Percentiles rank a stretch among this genome's conserved stretches.
phyloP scores from a whole-genome alignment of 495 filamentous ascomycete genomes.

The Chaetomium tenue region DNA sequence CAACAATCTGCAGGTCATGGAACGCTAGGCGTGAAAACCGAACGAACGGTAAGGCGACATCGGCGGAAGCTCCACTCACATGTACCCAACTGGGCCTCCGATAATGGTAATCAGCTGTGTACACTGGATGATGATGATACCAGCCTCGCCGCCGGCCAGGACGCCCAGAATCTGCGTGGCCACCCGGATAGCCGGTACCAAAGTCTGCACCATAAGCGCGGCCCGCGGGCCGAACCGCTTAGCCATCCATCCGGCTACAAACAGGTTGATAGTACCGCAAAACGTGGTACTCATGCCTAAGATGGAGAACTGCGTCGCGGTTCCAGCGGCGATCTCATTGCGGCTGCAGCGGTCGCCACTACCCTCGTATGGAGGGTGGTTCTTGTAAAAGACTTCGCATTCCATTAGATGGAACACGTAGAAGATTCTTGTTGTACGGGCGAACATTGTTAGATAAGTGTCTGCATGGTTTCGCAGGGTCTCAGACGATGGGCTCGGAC shows the following conservation, averaged over 20 bases:
- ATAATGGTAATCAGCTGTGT: conserved; percentile 57
- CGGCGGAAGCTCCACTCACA: conserved; percentile 32
- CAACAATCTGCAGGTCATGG: not conserved
- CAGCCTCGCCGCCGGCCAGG: conserved; percentile 45
- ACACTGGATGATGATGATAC: conserved; percentile 56
- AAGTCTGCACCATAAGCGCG: conserved; percentile 52
- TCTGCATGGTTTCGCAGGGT: not conserved
- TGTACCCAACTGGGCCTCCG: conserved; percentile 57
- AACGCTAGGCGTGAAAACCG: not conserved
- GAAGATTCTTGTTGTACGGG: conserved; percentile 45
- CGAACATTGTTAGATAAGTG: not conserved
- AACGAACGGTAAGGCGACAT: no score
- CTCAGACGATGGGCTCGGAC: no score
- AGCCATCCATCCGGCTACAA: conserved; percentile 57
- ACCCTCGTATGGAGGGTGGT: conserved; percentile 40
- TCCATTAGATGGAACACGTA: conserved; percentile 60
- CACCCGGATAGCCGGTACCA: conserved; percentile 53
- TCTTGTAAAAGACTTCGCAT: conserved; percentile 55
- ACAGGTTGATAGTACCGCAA: conserved; percentile 55
- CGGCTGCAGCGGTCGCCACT: conserved; percentile 46
- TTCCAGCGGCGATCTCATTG: conserved; percentile 53
- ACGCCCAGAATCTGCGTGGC: conserved; percentile 55
- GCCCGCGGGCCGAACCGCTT: conserved; percentile 54
- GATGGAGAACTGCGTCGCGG: conserved; percentile 52
- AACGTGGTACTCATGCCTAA: conserved; percentile 52